A percentile compares a stretch with the other conserved stretches of the same genome.
phyloP scores from a whole-genome alignment of 176 grass and related monocot genomes.

The Coix lacrymajobi region DNA sequence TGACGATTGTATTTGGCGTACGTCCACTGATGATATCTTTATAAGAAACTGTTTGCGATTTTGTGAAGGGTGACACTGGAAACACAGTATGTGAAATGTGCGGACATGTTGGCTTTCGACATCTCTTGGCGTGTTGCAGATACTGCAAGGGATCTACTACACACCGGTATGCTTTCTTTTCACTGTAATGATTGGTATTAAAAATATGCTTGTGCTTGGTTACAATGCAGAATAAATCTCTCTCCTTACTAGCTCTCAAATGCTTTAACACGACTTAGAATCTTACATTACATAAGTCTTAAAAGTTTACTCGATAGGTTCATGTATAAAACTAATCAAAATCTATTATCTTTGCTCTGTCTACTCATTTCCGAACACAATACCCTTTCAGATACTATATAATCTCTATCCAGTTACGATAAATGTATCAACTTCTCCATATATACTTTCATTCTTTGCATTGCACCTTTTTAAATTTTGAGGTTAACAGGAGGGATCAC shows the following conservation, averaged over 20 bases:
- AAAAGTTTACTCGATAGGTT: background rate
- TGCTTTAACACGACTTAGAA: background rate
- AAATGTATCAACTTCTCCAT: background rate
- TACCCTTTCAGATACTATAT: background rate
- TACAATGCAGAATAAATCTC: background rate
- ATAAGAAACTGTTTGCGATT: background rate
- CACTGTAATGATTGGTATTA: background rate
- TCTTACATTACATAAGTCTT: background rate
- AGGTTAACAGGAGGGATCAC: no score
- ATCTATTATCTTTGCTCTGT: no score
- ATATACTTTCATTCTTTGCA: no score
- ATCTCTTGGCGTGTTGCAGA: conserved; percentile 19
- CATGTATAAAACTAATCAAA: background rate
- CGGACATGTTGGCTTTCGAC: conserved; percentile 21
- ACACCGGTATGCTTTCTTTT: conserved; percentile 38
- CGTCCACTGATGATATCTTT: background rate
- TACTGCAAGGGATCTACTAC: background rate
- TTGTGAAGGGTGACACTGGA: conserved; percentile 7
- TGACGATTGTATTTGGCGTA: background rate
- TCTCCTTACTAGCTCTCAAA: background rate
- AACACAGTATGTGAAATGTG: conserved; percentile 23
- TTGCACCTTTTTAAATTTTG: no score
- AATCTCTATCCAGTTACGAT: background rate
- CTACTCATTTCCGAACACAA: no score
- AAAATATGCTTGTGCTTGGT: background rate